Percentiles rank a stretch among this genome's conserved stretches.
Evolutionary conservation across 129 eudicot genomes (phyloP).

Genomic region (Glebionis coronaria): DNA sequence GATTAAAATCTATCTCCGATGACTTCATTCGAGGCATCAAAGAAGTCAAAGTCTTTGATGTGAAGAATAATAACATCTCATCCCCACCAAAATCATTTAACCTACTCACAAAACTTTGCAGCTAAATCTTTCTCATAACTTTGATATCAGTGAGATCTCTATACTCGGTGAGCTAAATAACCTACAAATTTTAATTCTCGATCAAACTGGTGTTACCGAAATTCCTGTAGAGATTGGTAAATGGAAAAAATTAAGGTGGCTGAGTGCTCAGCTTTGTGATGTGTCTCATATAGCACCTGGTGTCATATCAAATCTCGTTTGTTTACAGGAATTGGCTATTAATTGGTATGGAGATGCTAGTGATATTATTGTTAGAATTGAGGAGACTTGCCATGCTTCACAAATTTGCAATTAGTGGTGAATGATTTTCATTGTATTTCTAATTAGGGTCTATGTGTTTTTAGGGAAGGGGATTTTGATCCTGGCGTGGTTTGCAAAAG

Average conservation of each 20-base stretch:
- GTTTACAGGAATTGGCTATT: not conserved
- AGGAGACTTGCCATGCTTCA: not conserved
- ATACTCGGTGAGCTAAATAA: constrained; percentile 12
- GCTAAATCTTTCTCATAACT: not conserved
- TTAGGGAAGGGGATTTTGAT: too few relatives aligned
- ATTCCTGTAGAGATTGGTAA: constrained; percentile 17
- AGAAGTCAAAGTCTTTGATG: constrained; percentile 19
- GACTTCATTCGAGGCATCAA: constrained; percentile 10
- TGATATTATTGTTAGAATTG: not conserved
- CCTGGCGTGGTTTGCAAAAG: too few relatives aligned
- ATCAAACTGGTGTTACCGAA: not conserved
- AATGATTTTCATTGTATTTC: not conserved
- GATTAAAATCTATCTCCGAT: not conserved
- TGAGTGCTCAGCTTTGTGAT: not conserved
- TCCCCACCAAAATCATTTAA: constrained; percentile 12
- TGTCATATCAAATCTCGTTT: not conserved
- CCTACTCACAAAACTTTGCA: constrained; percentile 8
- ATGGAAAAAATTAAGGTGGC: constrained; percentile 4
- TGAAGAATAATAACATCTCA: not conserved
- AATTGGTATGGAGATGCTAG: not conserved
- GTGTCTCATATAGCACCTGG: not conserved
- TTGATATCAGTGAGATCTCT: not conserved
- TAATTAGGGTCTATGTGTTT: too few relatives aligned
- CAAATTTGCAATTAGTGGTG: not conserved
- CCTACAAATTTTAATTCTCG: constrained; percentile 15